These are phyloP conservation scores for Rhytidiadelphus loreus DNA, from an alignment of 225 moss, liverwort and hornwort genomes.

Conservation along the genomic window DNA sequence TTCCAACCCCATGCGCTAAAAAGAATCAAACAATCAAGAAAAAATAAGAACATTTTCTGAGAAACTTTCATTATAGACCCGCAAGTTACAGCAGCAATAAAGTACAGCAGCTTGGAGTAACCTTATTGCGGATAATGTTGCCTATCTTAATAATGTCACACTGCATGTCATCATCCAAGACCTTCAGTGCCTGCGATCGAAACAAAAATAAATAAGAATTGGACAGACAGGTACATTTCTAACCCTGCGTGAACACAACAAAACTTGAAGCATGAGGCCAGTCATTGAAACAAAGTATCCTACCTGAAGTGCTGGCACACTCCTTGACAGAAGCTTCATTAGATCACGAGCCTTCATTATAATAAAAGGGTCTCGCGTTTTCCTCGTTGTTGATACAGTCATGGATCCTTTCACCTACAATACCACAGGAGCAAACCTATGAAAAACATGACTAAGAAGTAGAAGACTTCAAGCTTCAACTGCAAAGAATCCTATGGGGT, in stretches of 20 bases:
- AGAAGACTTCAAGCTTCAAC: neutral
- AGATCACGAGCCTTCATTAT: conserved; percentile 93
- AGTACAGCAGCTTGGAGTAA: neutral
- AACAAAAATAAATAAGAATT: neutral
- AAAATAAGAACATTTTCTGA: neutral
- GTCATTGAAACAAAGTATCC: neutral
- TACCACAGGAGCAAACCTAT: neutral
- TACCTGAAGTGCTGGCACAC: conserved; percentile 90
- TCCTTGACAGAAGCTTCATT: conserved; percentile 89
- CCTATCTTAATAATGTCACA: conserved; percentile 98
- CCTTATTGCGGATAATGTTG: conserved; percentile 83
- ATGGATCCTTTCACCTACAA: conserved; percentile 86
- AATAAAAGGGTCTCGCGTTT: conserved; percentile 87
- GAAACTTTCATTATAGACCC: neutral
- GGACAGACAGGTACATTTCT: neutral
- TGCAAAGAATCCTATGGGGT: neutral
- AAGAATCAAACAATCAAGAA: neutral
- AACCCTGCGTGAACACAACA: neutral
- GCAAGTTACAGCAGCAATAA: neutral
- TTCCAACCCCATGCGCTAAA: neutral
- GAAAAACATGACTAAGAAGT: neutral
- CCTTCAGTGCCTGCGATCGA: conserved; percentile 69
- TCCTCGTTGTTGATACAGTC: conserved; percentile 91
- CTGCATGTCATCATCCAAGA: conserved; percentile 91
- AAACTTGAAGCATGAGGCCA: neutral